These are phyloP conservation scores for Clarireedia monteithiana DNA, from an alignment of 2,329 filamentous ascomycete genomes.

Conservation along the genomic window DNA sequence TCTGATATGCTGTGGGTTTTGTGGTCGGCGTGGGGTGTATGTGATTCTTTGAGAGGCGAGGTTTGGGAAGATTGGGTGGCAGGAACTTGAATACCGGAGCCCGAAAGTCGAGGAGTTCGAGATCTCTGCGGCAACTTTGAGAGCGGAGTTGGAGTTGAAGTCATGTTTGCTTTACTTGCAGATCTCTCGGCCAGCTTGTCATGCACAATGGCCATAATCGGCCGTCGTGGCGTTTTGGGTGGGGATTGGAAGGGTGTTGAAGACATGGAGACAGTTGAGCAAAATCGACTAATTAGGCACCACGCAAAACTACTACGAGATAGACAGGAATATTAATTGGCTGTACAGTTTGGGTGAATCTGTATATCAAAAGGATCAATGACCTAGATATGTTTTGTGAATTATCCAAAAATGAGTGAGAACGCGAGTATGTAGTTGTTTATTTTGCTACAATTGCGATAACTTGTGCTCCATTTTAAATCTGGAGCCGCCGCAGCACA, in stretches of 20 bases:
- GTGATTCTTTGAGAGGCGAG: conserved; percentile 4
- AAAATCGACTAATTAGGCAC: neutral
- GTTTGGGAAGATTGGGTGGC: neutral
- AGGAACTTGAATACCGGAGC: conserved; percentile 1
- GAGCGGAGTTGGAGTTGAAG: neutral
- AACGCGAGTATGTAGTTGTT: too few species aligned
- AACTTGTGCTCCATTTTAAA: too few species aligned
- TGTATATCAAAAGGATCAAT: too few species aligned
- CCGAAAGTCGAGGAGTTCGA: neutral
- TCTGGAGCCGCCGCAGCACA: too few species aligned
- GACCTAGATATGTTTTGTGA: too few species aligned
- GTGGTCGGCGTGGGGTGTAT: neutral
- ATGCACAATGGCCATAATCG: conserved; percentile 12
- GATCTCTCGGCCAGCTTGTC: conserved; percentile 8
- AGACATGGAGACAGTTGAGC: conserved; percentile 11
- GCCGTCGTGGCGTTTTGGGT: conserved; percentile 11
- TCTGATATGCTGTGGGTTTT: neutral
- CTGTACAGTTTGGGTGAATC: too few species aligned
- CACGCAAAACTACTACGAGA: too few species aligned
- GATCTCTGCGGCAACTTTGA: conserved; percentile 7
- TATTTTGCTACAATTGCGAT: too few species aligned
- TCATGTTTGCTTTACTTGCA: neutral
- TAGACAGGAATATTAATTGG: too few species aligned
- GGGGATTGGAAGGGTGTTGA: conserved; percentile 1
- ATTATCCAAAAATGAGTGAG: too few species aligned